Percentiles rank a stretch among this genome's conserved stretches.
Conservation (phyloP, 768 basidiomycete species). For the Boletales sp. region DNA sequence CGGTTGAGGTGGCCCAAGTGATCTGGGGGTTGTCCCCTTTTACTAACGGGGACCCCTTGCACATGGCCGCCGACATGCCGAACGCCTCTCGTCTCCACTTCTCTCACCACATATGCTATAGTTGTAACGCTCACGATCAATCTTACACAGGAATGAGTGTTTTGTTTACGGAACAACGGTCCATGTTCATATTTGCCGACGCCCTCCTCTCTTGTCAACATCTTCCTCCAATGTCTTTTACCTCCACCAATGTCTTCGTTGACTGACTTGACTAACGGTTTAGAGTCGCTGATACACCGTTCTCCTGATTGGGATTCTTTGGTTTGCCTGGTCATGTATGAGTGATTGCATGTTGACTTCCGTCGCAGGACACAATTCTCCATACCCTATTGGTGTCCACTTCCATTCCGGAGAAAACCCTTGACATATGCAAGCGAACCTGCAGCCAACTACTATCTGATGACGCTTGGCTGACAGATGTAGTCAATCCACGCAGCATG, state of each 20-base stretch:
- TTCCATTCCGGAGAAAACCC: constrained; percentile 28
- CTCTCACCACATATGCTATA: constrained; percentile 29
- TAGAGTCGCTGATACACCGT: constrained; percentile 20
- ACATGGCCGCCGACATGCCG: constrained; percentile 32
- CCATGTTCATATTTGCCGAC: constrained; percentile 17
- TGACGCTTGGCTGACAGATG: constrained; percentile 20
- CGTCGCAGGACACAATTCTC: constrained; percentile 23
- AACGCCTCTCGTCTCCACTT: constrained; percentile 29
- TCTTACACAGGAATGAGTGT: constrained; percentile 31
- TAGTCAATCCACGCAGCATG: constrained; percentile 28
- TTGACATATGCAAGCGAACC: constrained; percentile 30
- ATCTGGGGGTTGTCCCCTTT: constrained; percentile 27
- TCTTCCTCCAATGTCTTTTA: constrained; percentile 14
- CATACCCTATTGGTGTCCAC: constrained; percentile 24
- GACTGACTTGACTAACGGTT: constrained; percentile 22
- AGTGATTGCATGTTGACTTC: constrained; percentile 9
- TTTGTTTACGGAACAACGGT: constrained; percentile 28
- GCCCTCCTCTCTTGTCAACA: constrained; percentile 16
- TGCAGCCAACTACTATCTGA: constrained; percentile 30
- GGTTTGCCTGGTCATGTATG: constrained; percentile 18
- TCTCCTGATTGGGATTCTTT: constrained; percentile 32
- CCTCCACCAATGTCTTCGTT: constrained; percentile 21
- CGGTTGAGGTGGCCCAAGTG: constrained; percentile 18
- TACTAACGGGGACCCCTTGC: neutral
- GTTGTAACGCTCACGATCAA: constrained; percentile 26